Evolutionary conservation across 2,329 filamentous ascomycete genomes (phyloP), one percentile per base, ranked within the genome.

Genomic region (Apiospora koreana): DNA sequence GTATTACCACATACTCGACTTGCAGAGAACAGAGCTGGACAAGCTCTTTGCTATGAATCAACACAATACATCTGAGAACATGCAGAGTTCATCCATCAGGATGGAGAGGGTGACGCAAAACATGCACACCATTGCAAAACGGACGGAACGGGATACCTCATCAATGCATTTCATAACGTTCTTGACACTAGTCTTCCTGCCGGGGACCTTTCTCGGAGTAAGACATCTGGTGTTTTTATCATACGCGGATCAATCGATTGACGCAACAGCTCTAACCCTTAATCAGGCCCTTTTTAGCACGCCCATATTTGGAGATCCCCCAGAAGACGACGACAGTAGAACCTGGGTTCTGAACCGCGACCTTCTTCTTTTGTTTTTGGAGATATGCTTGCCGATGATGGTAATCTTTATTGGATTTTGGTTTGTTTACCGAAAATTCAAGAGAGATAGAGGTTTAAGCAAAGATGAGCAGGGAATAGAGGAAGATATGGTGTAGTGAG

Each of bases 61-160:
- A 9, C 50, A 58, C 16, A 23, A 21, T 9, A 5, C 25, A 6
- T 18, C 50, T 1, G 1, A 21, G 50, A 25, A 12, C 1, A 58
- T 58, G 50, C 14, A 58, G 50, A 3, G 2, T 6, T 73, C 79
- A 1, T 69, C 70, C 28, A 72, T 74, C 58, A 71, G 76, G 9
- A 58, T 58, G 50, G 48, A 50, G 14, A 3, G 14, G 23, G 8
- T 74, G 76, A 67, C 46, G 45, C 1, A 72, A 23, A 70, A 74
- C 0, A 85, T 83, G 65, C 83, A 86, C 73, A 84, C 82, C 73
- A 86, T 86, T 42, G 84, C 84, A 1, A 76, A 83, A 42, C 83
- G 85, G 65, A 82, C 81, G 69, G 82, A 84, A 38, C 84, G 86
- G 69, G 72, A 73, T 43, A 73, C 69, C 1, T 62, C 69, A 8